Percentiles rank a stretch among this genome's conserved stretches.
Conservation (phyloP, 2,329 filamentous ascomycete species). For the Diaporthe citri region DNA sequence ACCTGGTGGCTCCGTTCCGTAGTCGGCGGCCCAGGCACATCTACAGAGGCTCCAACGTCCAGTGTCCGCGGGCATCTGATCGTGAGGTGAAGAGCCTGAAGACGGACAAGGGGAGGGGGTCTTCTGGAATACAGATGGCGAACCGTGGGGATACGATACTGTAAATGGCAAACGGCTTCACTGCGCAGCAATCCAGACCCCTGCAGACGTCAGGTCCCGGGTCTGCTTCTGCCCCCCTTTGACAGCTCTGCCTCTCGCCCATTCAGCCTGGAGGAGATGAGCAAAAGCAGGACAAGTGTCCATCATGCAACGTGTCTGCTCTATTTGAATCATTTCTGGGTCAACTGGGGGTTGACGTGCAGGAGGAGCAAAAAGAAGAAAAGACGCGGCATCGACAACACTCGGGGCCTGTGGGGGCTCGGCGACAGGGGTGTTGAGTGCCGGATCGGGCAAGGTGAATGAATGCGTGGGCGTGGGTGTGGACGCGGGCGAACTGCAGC, state of each 20-base stretch:
- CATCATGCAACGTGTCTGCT: not conserved
- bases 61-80: not conserved
- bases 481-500: slow-evolving; percentile 2
- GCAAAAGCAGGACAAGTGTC: not conserved
- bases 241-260: not conserved
- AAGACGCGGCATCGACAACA: not conserved
- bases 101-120: not conserved
- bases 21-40: slow-evolving; percentile 31
- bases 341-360: slow-evolving; percentile 15
- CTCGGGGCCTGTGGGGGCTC: slow-evolving; percentile 18
- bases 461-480: not conserved
- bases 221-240: slow-evolving; percentile 13
- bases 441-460: slow-evolving; percentile 23
- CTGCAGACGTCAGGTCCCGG: slow-evolving; percentile 8
- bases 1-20: slow-evolving; percentile 15
- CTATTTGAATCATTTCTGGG: not conserved
- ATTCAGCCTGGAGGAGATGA: slow-evolving; percentile 1
- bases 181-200: not conserved
- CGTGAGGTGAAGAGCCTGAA: not conserved
- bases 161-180: not conserved
- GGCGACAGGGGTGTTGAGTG: slow-evolving; percentile 14
- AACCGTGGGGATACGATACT: not conserved
- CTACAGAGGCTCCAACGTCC: not conserved
- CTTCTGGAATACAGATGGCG: not conserved
- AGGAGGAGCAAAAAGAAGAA: not conserved